Conservation (phyloP, 2,329 filamentous ascomycete genomes). For the Ophiosphaerella korrae region DNA sequence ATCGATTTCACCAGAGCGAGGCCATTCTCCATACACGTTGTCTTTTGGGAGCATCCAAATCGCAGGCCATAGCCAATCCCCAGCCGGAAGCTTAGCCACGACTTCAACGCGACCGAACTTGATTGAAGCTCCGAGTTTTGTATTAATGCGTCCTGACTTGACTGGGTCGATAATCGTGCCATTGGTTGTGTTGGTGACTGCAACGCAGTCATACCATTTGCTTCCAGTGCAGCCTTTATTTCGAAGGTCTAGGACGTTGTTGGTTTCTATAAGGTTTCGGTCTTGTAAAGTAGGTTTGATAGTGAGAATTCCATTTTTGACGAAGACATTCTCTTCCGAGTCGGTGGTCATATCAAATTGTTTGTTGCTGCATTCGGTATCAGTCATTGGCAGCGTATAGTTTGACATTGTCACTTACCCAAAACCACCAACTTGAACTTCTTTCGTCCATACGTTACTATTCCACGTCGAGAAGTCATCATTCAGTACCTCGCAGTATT, state of each 20-base stretch:
- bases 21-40: constrained; percentile 77
- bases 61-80: constrained; percentile 91
- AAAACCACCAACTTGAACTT: constrained; percentile 75
- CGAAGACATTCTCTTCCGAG: constrained; percentile 73
- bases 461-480: constrained; percentile 69
- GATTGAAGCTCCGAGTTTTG: constrained; percentile 70
- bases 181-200: constrained; percentile 76
- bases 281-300: constrained; percentile 83
- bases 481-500: constrained; percentile 70
- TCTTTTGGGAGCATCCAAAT: constrained; percentile 86
- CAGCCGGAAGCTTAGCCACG: constrained; percentile 72
- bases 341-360: constrained; percentile 79
- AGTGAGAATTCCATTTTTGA: constrained; percentile 70
- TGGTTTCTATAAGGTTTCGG: constrained; percentile 64
- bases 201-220: constrained; percentile 65
- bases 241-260: constrained; percentile 72
- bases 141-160: constrained; percentile 78
- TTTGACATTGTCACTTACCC: constrained; percentile 62
- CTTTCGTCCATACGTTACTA: constrained; percentile 70
- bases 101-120: constrained; percentile 84
- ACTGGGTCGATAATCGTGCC: constrained; percentile 77
- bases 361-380: constrained; percentile 66
- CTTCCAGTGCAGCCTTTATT: constrained; percentile 71
- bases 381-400: constrained; percentile 9
- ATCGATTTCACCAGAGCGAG: constrained; percentile 81